Evolutionary conservation across 176 grass and related monocot species (phyloP).

Genomic region (Canna indica): DNA sequence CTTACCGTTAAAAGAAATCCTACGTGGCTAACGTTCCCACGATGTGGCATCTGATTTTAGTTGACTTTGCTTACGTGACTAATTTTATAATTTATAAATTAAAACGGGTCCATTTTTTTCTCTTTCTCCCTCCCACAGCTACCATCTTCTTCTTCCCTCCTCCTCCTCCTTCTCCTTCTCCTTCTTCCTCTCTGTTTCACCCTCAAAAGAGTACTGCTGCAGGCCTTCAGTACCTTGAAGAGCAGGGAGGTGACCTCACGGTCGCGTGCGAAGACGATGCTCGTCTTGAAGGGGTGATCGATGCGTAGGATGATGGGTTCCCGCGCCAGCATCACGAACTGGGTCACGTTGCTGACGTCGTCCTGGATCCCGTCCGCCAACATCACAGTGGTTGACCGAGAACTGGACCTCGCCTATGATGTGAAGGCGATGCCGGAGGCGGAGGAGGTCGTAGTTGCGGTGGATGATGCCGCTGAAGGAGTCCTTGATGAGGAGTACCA

Average conservation of each 20-base stretch:
- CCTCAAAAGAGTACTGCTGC: no score
- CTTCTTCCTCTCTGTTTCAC: no score
- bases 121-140: no score
- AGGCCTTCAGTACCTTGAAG: conserved; percentile 94
- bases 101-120: no score
- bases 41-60: no score
- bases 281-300: conserved; percentile 76
- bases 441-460: conserved; percentile 44
- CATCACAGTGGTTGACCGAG: conserved; percentile 26
- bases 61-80: no score
- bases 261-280: conserved; percentile 84
- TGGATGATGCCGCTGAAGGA: conserved; percentile 38
- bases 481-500: conserved; percentile 27
- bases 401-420: conserved; percentile 32
- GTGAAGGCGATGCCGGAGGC: conserved; percentile 36
- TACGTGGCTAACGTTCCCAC: no score
- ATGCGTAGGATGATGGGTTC: conserved; percentile 80
- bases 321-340: conserved; percentile 74
- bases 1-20: no score
- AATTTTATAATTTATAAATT: no score
- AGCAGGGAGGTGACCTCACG: conserved; percentile 61
- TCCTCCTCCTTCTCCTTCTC: no score
- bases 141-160: no score
- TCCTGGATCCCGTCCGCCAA: conserved; percentile 78
- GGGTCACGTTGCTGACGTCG: conserved; percentile 47